Evolutionary conservation across 2,329 filamentous ascomycete genomes (phyloP), one percentile per base, ranked within the genome.

Genomic region (Colletotrichum eleusines): DNA sequence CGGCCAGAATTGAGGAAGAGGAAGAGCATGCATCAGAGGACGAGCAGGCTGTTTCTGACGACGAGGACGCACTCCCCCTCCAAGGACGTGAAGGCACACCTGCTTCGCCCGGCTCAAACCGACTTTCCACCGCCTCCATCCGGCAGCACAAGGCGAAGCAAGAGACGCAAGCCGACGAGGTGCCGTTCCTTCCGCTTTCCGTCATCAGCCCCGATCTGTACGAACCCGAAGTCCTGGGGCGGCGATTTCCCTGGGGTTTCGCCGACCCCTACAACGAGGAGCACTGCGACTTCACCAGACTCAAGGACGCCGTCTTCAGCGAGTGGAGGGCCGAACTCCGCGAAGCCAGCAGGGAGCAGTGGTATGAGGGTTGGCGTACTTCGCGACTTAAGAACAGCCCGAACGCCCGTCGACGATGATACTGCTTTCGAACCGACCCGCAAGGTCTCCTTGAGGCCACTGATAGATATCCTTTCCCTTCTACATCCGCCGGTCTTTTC

Each of bases 301-400:
- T 99, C 75, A 96, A 96, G 82, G 95, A 98, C 71, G 91, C 92
- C 9, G 93, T 99, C 40, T 99, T 99, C 80, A 90, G 86, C 74
- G 95, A 98, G 78, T 99, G 96, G 96, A 92, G 95, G 61, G 88
- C 88, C 53, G 96, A 99, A 79, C 86, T 99, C 71, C 92, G 95
- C 72, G 94, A 97, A 80, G 92, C 94, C 63, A 97, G 94, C 80
- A 89, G 94, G 66, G 94, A 97, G 78, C 89, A 94, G 76, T 98
- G 94, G 94, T 98, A 98, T 76, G 95, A 98, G 81, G 91, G 93
- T 76, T 98, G 95, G 96, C 90, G 96, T 81, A 98, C 89, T 11
- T 91, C 84, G 81, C 85, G 89, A 66, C 86, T 91, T 74, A 90
- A 90, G 81, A 82, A 85, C 73, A 83, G 85, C 69, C 77, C 81